Conservation (phyloP, 1,139 yeast species). For the Eremothecium sinecaudum region DNA sequence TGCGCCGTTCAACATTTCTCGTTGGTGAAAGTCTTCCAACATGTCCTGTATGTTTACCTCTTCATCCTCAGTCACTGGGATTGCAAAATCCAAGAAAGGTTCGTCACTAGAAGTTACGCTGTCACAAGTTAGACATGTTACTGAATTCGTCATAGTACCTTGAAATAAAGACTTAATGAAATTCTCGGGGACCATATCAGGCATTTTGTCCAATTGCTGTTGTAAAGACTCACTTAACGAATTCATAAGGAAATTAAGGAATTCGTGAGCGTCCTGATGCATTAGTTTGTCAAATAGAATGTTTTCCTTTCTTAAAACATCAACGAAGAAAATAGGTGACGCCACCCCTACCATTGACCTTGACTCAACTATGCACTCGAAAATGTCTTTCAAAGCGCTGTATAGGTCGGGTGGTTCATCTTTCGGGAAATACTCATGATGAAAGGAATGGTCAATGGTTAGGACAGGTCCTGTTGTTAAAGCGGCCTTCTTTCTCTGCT, state of each 20-base stretch:
- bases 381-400: slow-evolving; percentile 72
- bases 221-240: slow-evolving; percentile 62
- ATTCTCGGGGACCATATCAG: slow-evolving; percentile 27
- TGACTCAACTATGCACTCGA: slow-evolving; percentile 74
- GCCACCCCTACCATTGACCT: slow-evolving; percentile 68
- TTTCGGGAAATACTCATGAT: slow-evolving; percentile 30
- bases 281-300: slow-evolving; percentile 77
- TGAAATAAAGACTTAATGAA: slow-evolving; percentile 72
- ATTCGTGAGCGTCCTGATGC: slow-evolving; percentile 99
- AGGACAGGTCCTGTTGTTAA: slow-evolving; percentile 74
- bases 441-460: slow-evolving; percentile 60
- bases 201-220: slow-evolving; percentile 8
- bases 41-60: slow-evolving; percentile 68
- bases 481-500: slow-evolving; percentile 74
- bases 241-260: slow-evolving; percentile 76
- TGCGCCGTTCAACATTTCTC: slow-evolving; percentile 75
- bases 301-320: slow-evolving; percentile 69
- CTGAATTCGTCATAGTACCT: slow-evolving; percentile 78
- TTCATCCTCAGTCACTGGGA: slow-evolving; percentile 59
- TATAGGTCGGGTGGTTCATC: slow-evolving; percentile 49
- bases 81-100: slow-evolving; percentile 72
- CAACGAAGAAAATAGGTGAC: slow-evolving; percentile 67
- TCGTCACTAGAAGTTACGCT: slow-evolving; percentile 79
- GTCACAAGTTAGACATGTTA: slow-evolving; percentile 85
- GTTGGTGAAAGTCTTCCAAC: slow-evolving; percentile 69